Evolutionary conservation across 1,139 yeast species (phyloP).

Genomic region (Yamadazyma triangularis): DNA sequence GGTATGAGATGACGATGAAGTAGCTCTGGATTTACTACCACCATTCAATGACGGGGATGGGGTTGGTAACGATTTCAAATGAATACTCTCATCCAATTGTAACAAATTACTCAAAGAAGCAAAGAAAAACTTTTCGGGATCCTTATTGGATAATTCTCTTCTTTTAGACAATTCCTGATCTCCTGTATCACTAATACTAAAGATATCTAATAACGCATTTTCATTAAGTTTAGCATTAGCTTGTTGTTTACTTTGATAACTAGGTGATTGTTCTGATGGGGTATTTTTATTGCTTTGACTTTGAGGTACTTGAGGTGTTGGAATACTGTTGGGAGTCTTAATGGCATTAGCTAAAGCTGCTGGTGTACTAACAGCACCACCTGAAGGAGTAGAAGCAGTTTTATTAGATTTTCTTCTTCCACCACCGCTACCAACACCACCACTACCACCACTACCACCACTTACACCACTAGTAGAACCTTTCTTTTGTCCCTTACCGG

Average conservation of each 20-base stretch:
- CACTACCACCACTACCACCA: constrained; percentile 10
- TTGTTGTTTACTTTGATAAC: constrained; percentile 12
- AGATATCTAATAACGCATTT: constrained; percentile 23
- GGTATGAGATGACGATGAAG: background rate
- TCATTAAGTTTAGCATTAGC: constrained; percentile 14
- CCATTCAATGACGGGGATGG: constrained; percentile 18
- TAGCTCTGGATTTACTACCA: constrained; percentile 11
- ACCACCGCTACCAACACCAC: too few relatives aligned
- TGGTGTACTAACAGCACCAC: constrained; percentile 35
- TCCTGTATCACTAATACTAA: constrained; percentile 12
- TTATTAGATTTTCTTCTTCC: constrained; percentile 30
- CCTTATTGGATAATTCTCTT: constrained; percentile 41
- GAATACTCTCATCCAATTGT: constrained; percentile 36
- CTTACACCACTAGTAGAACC: constrained; percentile 13
- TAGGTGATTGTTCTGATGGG: constrained; percentile 39
- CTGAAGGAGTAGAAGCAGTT: constrained; percentile 29
- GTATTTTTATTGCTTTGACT: constrained; percentile 39
- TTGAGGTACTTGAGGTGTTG: constrained; percentile 39
- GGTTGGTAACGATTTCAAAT: constrained; percentile 22
- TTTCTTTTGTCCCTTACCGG: constrained; percentile 14
- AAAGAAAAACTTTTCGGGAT: constrained; percentile 48
- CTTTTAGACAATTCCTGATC: constrained; percentile 39
- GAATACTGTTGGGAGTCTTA: constrained; percentile 43
- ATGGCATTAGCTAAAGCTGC: constrained; percentile 37
- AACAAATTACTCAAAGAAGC: constrained; percentile 52